Evolutionary conservation across 805 yeast species (phyloP).

Genomic region (Yarrowia sp.): DNA sequence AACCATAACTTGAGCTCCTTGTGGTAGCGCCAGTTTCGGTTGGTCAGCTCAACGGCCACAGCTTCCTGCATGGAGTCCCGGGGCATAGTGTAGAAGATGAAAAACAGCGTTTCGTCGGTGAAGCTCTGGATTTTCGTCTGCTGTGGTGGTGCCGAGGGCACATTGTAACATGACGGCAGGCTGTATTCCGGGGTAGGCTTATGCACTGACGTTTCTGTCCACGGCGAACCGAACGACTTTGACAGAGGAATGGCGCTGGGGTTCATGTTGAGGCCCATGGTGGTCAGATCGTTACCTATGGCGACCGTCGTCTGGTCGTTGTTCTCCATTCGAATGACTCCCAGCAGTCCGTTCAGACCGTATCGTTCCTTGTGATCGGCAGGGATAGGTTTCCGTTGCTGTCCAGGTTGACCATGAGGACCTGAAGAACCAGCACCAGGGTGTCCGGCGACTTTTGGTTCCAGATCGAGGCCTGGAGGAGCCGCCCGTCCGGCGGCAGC

Average conservation of each 20-base stretch:
- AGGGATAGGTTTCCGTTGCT: conserved; percentile 31
- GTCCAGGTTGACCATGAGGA: conserved; percentile 33
- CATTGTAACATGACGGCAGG: conserved; percentile 65
- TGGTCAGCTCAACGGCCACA: conserved; percentile 88
- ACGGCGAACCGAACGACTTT: conserved; percentile 83
- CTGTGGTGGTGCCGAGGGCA: conserved; percentile 54
- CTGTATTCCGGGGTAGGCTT: conserved; percentile 86
- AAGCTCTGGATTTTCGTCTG: conserved; percentile 58
- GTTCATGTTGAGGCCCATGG: conserved; percentile 67
- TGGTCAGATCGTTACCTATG: conserved; percentile 74
- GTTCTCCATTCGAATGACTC: conserved; percentile 67
- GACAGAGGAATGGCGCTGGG: conserved; percentile 58
- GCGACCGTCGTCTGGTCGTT: conserved; percentile 70
- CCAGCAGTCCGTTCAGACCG: conserved; percentile 70
- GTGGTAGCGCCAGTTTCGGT: conserved; percentile 96
- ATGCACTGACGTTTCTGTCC: conserved; percentile 90
- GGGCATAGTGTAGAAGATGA: conserved; percentile 91
- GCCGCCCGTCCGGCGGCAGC: conserved; percentile 19
- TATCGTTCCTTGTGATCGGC: conserved; percentile 61
- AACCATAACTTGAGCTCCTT: conserved; percentile 96
- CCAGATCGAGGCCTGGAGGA: conserved; percentile 39
- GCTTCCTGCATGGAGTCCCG: conserved; percentile 91
- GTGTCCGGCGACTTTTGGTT: conserved; percentile 32
- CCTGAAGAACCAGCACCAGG: conserved; percentile 35
- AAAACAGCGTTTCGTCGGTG: conserved; percentile 91